Base-by-base conservation (phyloP, 2,329 filamentous ascomycete genomes). In the Annulohypoxylon truncatum region DNA sequence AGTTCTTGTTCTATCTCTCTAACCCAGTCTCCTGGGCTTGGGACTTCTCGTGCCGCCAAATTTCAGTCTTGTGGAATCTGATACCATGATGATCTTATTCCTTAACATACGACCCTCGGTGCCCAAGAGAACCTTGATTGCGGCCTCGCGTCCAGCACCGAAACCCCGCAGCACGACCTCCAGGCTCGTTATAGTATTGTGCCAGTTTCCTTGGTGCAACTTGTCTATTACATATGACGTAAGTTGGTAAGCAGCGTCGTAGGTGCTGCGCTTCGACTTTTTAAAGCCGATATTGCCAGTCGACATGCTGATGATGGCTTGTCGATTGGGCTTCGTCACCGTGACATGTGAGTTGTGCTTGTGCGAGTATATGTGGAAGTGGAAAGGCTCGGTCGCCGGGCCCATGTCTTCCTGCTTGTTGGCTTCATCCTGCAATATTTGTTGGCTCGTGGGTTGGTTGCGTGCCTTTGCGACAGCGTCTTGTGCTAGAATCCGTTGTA, bases 311-410 rank as follows among this genome's bases (percentile, higher is more conserved):
- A 99, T 84, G 70, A 98, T 87, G 26, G 93, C 87, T 69, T 93
- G 87, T 50, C 91, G 86, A 77, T 93, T 90, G 26, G 96, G 94
- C 75, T 90, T 90, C 20, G 94, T 93, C 71, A 97, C 87, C 1
- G 94, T 97, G 74, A 99, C 87, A 80, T 98, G 93, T 18, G 93
- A 96, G 83, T 99, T 99, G 87, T 97, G 96, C 82, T 93, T 96
- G 78, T 92, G 90, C 26, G 91, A 83, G 81, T 89, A 95, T 78
- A 99, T 84, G 82, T 97, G 93, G 69, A 99, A 86, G 78, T 97
- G 93, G 82, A 93, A 93, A 2, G 92, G 90, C 76, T 91, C 87
- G 35, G 82, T 68, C 12, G 78, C 71, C 4, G 74, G 71, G 18
- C 73, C 74, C 72, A 67, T 73, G 53, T 82, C 75, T 46, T 83